A percentile compares a stretch with the other conserved stretches of the same genome.
These are phyloP conservation scores for Pyrenophora teres DNA, from an alignment of 2,329 filamentous ascomycete genomes.

Conservation along the genomic window DNA sequence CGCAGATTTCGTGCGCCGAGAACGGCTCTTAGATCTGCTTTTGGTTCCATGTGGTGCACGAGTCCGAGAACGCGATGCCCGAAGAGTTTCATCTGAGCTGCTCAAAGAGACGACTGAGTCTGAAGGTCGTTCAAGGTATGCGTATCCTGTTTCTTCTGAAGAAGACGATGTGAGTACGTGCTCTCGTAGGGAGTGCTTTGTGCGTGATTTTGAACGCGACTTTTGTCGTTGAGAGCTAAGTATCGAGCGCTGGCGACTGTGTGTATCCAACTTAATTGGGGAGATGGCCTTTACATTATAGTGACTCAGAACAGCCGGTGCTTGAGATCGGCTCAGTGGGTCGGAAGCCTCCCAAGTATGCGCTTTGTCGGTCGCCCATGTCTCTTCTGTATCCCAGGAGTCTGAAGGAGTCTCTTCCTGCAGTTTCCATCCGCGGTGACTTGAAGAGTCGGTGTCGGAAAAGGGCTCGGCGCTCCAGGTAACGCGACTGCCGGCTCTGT, in stretches of 20 bases:
- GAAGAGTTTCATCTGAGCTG: constrained; percentile 18
- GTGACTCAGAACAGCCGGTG: background rate
- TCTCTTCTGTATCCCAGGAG: constrained; percentile 27
- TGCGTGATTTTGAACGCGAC: constrained; percentile 6
- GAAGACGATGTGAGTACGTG: constrained; percentile 5
- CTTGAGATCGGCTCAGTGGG: background rate
- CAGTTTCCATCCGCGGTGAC: constrained; percentile 16
- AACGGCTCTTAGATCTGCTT: constrained; percentile 1
- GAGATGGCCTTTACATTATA: background rate
- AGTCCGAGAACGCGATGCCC: constrained; percentile 15
- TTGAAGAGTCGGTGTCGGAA: constrained; percentile 15
- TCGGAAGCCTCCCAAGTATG: constrained; percentile 1
- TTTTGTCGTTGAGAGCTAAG: background rate
- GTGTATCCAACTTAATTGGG: background rate
- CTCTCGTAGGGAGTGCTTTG: background rate
- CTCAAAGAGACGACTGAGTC: constrained; percentile 12
- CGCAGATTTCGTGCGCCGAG: constrained; percentile 1
- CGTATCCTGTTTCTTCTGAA: constrained; percentile 15
- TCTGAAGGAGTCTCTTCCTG: constrained; percentile 16
- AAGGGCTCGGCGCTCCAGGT: constrained; percentile 16
- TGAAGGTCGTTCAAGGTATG: constrained; percentile 5
- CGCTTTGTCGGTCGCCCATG: constrained; percentile 15
- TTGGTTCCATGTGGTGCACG: background rate
- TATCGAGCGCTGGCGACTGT: background rate
- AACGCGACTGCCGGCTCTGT: constrained; percentile 9